Conservation (phyloP, 768 basidiomycete genomes). For the Xerocomellus dryophilus region DNA sequence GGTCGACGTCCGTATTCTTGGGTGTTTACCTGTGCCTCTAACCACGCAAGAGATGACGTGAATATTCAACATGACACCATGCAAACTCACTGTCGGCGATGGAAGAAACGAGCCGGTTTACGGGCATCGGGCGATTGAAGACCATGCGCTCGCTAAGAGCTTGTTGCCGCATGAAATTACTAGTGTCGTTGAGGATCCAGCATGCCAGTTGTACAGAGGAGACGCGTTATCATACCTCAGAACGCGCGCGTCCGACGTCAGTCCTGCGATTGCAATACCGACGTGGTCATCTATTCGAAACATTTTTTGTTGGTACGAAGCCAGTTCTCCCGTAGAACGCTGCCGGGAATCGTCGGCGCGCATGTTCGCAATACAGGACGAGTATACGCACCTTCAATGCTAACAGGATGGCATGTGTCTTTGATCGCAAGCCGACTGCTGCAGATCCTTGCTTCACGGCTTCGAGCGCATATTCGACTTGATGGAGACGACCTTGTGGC, state of each 20-base stretch:
- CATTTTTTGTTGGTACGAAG: slow-evolving; percentile 99
- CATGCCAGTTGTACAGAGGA: background rate
- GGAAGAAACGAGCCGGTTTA: slow-evolving; percentile 86
- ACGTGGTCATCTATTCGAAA: slow-evolving; percentile 99
- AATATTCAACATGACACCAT: background rate
- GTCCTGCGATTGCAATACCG: slow-evolving; percentile 98
- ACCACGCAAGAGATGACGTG: slow-evolving; percentile 5
- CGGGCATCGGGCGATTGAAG: slow-evolving; percentile 92
- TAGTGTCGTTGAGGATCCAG: slow-evolving; percentile 31
- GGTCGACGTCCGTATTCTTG: slow-evolving; percentile 97
- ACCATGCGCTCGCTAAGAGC: slow-evolving; percentile 94
- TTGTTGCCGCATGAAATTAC: slow-evolving; percentile 99
- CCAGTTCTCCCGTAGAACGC: slow-evolving; percentile 97
- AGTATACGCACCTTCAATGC: slow-evolving; percentile 75
- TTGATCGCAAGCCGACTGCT: slow-evolving; percentile 93
- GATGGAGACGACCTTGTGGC: slow-evolving; percentile 94
- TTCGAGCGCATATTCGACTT: slow-evolving; percentile 98
- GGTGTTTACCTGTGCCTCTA: slow-evolving; percentile 98
- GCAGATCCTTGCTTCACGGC: slow-evolving; percentile 99
- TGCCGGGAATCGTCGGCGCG: slow-evolving; percentile 32
- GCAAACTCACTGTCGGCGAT: slow-evolving; percentile 87
- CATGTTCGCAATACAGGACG: background rate
- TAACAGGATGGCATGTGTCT: slow-evolving; percentile 89
- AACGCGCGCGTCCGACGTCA: slow-evolving; percentile 97
- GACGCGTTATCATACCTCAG: slow-evolving; percentile 58